Evolutionary conservation across 345 rosid genomes (phyloP).

Genomic region (Brassica nigra): DNA sequence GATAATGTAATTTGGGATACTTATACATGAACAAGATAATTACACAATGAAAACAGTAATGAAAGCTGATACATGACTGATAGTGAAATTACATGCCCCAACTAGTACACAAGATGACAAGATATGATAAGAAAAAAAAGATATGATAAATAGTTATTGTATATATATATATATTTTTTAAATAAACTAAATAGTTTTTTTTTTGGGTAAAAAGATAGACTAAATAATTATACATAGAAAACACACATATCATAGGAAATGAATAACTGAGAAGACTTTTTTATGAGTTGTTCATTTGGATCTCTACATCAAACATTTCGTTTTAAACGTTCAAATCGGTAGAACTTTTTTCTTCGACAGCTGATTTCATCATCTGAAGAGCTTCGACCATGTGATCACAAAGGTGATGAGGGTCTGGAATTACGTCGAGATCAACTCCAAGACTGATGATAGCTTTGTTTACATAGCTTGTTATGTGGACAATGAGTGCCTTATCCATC

Average conservation of each 20-base stretch:
- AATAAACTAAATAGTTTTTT: no score
- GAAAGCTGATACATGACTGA: no score
- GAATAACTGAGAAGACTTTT: background rate
- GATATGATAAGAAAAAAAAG: no score
- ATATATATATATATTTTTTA: no score
- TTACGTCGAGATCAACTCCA: constrained; percentile 58
- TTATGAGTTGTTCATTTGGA: background rate
- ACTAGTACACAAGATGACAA: no score
- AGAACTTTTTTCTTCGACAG: background rate
- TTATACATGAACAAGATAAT: no score
- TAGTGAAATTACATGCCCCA: no score
- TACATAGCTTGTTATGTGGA: constrained; percentile 65
- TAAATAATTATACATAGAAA: background rate
- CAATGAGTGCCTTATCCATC: constrained; percentile 53
- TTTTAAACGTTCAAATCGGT: background rate
- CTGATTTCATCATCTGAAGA: constrained; percentile 49
- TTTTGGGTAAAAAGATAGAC: background rate
- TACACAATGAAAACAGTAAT: no score
- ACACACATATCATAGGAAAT: background rate
- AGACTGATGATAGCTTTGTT: constrained; percentile 57
- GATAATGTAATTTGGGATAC: no score
- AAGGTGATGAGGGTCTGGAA: constrained; percentile 66
- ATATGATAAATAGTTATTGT: no score
- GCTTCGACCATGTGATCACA: constrained; percentile 57
- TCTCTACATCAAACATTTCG: background rate